Percentiles rank a stretch among this genome's conserved stretches.
Conservation (phyloP, 805 yeast genomes). For the Starmerella bombi region DNA sequence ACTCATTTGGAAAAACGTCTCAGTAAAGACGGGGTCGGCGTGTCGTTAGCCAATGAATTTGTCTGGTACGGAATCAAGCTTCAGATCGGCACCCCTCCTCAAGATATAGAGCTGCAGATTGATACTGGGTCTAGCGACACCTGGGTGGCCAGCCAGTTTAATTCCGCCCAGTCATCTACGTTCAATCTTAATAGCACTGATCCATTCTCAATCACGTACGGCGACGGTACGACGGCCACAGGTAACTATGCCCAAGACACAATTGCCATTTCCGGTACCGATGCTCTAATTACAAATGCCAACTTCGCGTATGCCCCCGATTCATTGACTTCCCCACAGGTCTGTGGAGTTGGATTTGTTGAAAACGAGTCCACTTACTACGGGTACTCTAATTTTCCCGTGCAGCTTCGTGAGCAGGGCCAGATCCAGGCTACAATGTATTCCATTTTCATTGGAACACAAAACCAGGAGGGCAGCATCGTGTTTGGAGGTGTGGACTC, state of each 20-base stretch:
- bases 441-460: slow-evolving; percentile 34
- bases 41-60: neutral
- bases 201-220: slow-evolving; percentile 22
- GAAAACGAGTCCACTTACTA: slow-evolving; percentile 28
- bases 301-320: slow-evolving; percentile 63
- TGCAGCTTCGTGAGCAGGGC: slow-evolving; percentile 29
- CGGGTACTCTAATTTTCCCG: slow-evolving; percentile 27
- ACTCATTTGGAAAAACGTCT: neutral
- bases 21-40: neutral
- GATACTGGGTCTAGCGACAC: slow-evolving; percentile 64
- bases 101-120: slow-evolving; percentile 38
- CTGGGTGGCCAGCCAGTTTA: slow-evolving; percentile 34
- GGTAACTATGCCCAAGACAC: slow-evolving; percentile 52
- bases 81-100: slow-evolving; percentile 40
- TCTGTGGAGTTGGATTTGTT: slow-evolving; percentile 27
- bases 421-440: slow-evolving; percentile 31
- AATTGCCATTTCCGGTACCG: slow-evolving; percentile 36
- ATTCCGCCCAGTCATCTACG: slow-evolving; percentile 19
- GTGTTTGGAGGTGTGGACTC: slow-evolving; percentile 35
- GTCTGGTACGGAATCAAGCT: slow-evolving; percentile 9
- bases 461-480: slow-evolving; percentile 26
- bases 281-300: slow-evolving; percentile 36
- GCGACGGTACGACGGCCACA: slow-evolving; percentile 36
- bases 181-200: slow-evolving; percentile 9
- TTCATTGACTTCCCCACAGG: slow-evolving; percentile 49